Evolutionary conservation across 2,329 filamentous ascomycete species (phyloP), one percentile per base, ranked within the genome.

Genomic region (Trichoderma asperellum): DNA sequence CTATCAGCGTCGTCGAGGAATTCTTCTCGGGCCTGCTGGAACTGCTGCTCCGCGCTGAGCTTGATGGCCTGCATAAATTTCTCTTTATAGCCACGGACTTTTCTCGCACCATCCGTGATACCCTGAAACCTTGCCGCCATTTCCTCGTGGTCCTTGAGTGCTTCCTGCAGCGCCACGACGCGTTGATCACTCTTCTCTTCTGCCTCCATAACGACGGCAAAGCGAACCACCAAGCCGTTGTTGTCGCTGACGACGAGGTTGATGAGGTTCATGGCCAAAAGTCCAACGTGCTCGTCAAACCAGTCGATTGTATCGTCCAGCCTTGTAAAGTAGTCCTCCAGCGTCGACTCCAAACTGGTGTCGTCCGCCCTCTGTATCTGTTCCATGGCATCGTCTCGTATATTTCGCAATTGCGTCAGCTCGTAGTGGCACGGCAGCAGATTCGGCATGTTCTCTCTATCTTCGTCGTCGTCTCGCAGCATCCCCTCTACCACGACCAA

Each of bases 161-260:
- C 96, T 75, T 98, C 95, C 77, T 97, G 94, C 72, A 99, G 83
- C 2, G 96, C 96, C 76, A 92, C 87, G 32, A 97, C 93, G 73
- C 94, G 92, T 80, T 93, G 92, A 79, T 99, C 96, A 76, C 94
- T 97, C 85, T 94, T 96, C 83, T 99, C 96, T 80, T 99, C 96
- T 37, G 94, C 94, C 78, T 97, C 92, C 72, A 99, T 94, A 68
- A 99, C 90, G 71, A 98, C 86, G 11, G 95, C 96, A 72, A 99
- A 87, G 56, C 96, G 89, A 58, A 98, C 96, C 14, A 99, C 92
- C 76, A 98, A 86, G 43, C 93, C 91, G 73, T 92, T 91, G 77
- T 97, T 97, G 71, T 94, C 94, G 52, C 90, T 87, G 74, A 96
- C 90, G 29, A 99, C 90, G 43, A 98, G 85, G 71, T 90, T 91